Evolutionary conservation across 2,329 filamentous ascomycete species (phyloP).

Genomic region (Trichocomaceae sp.): DNA sequence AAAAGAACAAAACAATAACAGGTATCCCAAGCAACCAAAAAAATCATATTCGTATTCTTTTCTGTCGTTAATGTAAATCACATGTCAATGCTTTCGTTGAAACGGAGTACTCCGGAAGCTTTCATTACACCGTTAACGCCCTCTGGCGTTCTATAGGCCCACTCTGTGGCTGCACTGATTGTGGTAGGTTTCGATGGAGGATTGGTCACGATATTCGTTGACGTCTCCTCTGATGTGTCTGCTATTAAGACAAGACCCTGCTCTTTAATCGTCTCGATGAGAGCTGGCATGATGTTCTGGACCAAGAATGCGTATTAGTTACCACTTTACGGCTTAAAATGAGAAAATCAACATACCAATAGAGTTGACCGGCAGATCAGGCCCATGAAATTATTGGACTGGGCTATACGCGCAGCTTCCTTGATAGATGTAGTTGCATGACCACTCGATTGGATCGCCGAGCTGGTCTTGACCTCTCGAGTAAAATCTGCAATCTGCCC

Average conservation of each 20-base stretch:
- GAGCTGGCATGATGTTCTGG: slow-evolving; percentile 84
- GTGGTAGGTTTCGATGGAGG: slow-evolving; percentile 19
- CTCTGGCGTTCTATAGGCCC: slow-evolving; percentile 56
- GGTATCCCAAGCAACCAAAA: not conserved
- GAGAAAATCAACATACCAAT: slow-evolving; percentile 54
- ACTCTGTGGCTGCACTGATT: slow-evolving; percentile 30
- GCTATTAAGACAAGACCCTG: slow-evolving; percentile 87
- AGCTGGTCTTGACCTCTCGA: slow-evolving; percentile 31
- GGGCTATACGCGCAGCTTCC: slow-evolving; percentile 85
- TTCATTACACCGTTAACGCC: slow-evolving; percentile 84
- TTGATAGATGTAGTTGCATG: slow-evolving; percentile 79
- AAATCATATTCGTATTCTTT: not conserved
- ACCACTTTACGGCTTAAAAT: not conserved
- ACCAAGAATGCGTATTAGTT: slow-evolving; percentile 13
- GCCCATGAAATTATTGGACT: slow-evolving; percentile 98
- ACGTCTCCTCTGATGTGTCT: slow-evolving; percentile 63
- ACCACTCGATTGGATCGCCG: slow-evolving; percentile 54
- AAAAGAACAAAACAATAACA: not conserved
- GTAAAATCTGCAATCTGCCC: slow-evolving; percentile 47
- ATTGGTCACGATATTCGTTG: slow-evolving; percentile 15
- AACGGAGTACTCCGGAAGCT: slow-evolving; percentile 78
- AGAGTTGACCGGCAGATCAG: slow-evolving; percentile 82
- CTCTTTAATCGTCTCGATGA: slow-evolving; percentile 90
- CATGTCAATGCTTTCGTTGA: slow-evolving; percentile 85
- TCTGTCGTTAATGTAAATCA: slow-evolving; percentile 20